These are phyloP conservation scores for Podochytrium sp. DNA, from an alignment of 192 early-diverging fungal species.

Conservation along the genomic window DNA sequence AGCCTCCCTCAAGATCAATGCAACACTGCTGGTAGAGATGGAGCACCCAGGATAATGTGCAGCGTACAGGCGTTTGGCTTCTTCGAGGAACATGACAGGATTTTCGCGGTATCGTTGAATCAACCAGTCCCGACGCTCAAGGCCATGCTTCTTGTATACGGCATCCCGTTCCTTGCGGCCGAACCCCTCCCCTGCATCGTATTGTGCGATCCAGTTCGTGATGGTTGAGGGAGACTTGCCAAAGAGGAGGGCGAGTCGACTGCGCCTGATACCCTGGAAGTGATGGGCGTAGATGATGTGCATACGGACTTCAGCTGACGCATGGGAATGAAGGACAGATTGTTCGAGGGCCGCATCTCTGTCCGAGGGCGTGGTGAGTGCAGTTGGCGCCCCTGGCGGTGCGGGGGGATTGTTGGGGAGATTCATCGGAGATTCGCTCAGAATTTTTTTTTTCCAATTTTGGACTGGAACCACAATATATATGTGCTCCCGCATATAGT, in stretches of 20 bases:
- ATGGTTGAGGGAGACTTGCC: not conserved
- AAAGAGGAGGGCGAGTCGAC: not conserved
- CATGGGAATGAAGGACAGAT: not conserved
- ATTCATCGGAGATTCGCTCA: no score
- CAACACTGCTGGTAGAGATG: no score
- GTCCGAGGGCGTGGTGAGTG: no score
- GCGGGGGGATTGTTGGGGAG: no score
- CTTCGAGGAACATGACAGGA: not conserved
- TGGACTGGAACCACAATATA: no score
- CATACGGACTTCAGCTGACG: not conserved
- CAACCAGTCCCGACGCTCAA: not conserved
- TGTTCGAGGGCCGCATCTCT: no score
- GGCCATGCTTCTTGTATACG: not conserved
- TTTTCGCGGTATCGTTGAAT: not conserved
- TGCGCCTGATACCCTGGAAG: not conserved
- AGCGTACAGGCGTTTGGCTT: not conserved
- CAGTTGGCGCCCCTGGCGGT: no score
- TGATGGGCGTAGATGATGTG: not conserved
- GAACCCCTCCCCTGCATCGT: not conserved
- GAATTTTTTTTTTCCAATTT: no score
- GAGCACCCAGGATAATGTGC: not conserved
- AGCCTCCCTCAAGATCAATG: slow-evolving; percentile 12
- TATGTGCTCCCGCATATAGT: no score
- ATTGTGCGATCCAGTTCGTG: not conserved
- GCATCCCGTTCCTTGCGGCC: not conserved